A percentile compares a stretch with the other conserved stretches of the same genome.
Evolutionary conservation across 1,139 yeast genomes (phyloP).

Genomic region (Taphrina pruni): DNA sequence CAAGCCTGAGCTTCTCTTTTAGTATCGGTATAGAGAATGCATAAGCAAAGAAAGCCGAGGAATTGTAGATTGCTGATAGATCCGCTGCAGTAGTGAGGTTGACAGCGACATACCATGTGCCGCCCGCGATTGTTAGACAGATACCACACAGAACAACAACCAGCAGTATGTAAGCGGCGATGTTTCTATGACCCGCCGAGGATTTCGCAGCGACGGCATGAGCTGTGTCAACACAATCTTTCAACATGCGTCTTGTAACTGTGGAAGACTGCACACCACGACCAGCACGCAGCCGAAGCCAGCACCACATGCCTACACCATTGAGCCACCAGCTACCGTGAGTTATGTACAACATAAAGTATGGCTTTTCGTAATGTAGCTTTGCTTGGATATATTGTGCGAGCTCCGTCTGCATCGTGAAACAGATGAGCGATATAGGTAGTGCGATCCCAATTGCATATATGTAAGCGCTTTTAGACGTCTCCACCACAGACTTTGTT

Average conservation of each 20-base stretch:
- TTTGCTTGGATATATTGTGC: constrained; percentile 71
- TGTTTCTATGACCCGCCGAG: constrained; percentile 56
- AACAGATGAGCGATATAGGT: constrained; percentile 64
- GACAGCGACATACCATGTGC: constrained; percentile 85
- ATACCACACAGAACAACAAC: constrained; percentile 55
- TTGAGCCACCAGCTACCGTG: constrained; percentile 75
- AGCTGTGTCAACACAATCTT: constrained; percentile 46
- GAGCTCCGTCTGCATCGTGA: constrained; percentile 79
- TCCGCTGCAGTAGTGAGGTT: constrained; percentile 77
- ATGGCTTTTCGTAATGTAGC: constrained; percentile 69
- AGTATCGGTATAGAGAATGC: constrained; percentile 80
- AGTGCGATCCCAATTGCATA: constrained; percentile 57
- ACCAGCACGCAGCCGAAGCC: constrained; percentile 56
- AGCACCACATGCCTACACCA: constrained; percentile 38
- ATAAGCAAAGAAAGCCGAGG: constrained; percentile 87
- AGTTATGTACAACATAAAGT: constrained; percentile 68
- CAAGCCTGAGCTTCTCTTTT: constrained; percentile 65
- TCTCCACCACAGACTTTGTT: constrained; percentile 14
- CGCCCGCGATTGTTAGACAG: constrained; percentile 75
- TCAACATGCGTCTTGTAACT: constrained; percentile 46
- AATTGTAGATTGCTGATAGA: constrained; percentile 87
- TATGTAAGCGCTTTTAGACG: constrained; percentile 27
- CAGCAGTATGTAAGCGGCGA: constrained; percentile 59
- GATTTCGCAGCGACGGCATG: constrained; percentile 44
- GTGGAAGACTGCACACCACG: constrained; percentile 66